phyloP scores from a whole-genome alignment of 1,284 basidiomycete genomes.

The Cronartium ribicola region DNA sequence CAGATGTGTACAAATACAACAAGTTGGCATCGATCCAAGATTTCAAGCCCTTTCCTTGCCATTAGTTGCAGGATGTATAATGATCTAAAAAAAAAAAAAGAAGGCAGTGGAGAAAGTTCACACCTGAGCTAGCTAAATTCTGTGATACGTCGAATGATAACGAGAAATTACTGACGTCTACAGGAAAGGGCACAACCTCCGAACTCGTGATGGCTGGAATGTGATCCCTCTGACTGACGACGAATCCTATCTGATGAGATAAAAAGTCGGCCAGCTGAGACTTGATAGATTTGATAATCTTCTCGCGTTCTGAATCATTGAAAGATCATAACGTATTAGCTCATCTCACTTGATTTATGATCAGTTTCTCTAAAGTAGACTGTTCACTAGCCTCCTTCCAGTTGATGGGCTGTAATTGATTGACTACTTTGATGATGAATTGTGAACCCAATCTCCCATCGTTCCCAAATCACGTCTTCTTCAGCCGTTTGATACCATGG shows the following conservation, averaged over 20 bases:
- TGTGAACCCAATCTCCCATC: constrained; percentile 33
- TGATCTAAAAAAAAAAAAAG: background rate
- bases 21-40: too few relatives aligned
- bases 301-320: background rate
- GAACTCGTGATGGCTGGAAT: constrained; percentile 29
- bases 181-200: constrained; percentile 33
- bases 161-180: constrained; percentile 15
- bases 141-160: background rate
- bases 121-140: background rate
- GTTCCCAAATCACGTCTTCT: constrained; percentile 28
- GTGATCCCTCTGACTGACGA: constrained; percentile 23
- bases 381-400: background rate
- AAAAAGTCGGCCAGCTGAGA: constrained; percentile 15
- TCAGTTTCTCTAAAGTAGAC: too few relatives aligned
- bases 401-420: constrained; percentile 15
- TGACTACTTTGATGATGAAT: background rate
- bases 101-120: too few relatives aligned
- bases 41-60: background rate
- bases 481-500: constrained; percentile 13
- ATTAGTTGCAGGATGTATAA: constrained; percentile 3
- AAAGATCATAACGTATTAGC: background rate
- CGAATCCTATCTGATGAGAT: constrained; percentile 16
- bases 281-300: constrained; percentile 17
- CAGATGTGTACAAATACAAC: too few relatives aligned
- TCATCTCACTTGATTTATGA: background rate